phyloP scores from a whole-genome alignment of 139 green algal genomes.

The Pleodorina starrii region DNA sequence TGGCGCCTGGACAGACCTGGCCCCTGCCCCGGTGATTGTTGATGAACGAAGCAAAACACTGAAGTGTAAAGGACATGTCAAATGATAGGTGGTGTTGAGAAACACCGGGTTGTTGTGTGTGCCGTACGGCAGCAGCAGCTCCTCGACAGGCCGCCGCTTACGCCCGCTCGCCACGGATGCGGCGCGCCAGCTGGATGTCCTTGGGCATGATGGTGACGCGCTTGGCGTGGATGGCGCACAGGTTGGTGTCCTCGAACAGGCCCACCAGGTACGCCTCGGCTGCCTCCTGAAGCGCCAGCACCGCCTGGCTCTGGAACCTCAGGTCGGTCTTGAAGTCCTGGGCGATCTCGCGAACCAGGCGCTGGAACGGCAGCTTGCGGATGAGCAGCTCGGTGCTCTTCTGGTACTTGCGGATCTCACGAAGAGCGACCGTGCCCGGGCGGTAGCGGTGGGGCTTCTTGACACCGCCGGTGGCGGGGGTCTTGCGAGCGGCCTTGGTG shows the following conservation, averaged over 20 bases:
- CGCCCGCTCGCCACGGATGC: conserved; percentile 17
- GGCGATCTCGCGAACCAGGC: conserved; percentile 78
- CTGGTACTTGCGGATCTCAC: conserved; percentile 92
- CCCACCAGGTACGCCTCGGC: conserved; percentile 92
- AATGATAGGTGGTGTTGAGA: neutral
- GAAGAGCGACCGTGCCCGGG: conserved; percentile 73
- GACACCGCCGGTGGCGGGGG: conserved; percentile 74
- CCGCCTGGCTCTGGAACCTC: conserved; percentile 1
- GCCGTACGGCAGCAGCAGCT: too few species aligned
- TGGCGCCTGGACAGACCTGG: too few species aligned
- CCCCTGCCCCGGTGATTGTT: too few species aligned
- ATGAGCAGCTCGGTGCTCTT: conserved; percentile 95
- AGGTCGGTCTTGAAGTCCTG: neutral
- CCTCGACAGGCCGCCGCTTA: neutral
- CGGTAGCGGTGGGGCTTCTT: conserved; percentile 95
- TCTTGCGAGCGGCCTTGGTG: conserved; percentile 90
- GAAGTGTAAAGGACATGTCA: neutral
- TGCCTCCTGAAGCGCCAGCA: neutral
- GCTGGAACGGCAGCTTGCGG: conserved; percentile 96
- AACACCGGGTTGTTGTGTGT: neutral
- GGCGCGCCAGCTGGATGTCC: conserved; percentile 93
- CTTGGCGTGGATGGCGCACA: conserved; percentile 97
- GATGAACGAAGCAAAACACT: too few species aligned
- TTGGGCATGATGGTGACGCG: conserved; percentile 97
- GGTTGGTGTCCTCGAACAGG: conserved; percentile 94